Evolutionary conservation across 2,329 filamentous ascomycete genomes (phyloP).

Genomic region (Arthrobotrys musiformis): DNA sequence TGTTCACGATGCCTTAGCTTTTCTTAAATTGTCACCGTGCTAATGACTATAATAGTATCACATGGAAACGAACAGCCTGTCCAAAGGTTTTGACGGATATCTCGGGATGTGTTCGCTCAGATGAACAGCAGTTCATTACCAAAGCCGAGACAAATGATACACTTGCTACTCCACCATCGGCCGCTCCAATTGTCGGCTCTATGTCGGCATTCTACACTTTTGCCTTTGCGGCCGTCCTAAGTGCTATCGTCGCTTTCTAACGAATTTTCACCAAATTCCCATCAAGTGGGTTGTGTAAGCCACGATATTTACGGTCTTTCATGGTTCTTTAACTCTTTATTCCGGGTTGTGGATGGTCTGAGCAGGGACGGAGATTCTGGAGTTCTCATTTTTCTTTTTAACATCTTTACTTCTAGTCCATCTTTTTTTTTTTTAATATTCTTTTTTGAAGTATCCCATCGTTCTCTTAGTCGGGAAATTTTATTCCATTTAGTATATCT

Average conservation of each 20-base stretch:
- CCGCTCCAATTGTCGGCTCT: constrained; percentile 25
- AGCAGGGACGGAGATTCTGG: neutral
- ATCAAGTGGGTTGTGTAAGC: neutral
- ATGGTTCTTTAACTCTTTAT: neutral
- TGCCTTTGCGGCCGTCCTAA: constrained; percentile 16
- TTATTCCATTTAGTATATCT: neutral
- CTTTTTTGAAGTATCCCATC: neutral
- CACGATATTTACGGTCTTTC: constrained; percentile 18
- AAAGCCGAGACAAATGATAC: constrained; percentile 33
- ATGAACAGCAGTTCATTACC: constrained; percentile 33
- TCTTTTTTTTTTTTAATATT: constrained; percentile 21
- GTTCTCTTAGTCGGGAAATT: neutral
- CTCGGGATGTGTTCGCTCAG: constrained; percentile 30
- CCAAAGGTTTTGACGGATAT: constrained; percentile 39
- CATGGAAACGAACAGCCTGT: constrained; percentile 42
- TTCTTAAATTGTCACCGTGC: neutral
- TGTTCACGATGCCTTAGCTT: neutral
- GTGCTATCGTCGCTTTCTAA: constrained; percentile 26
- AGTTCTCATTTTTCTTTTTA: neutral
- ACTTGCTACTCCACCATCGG: constrained; percentile 27
- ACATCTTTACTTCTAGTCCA: neutral
- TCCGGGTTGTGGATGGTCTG: neutral
- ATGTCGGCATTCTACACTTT: constrained; percentile 29
- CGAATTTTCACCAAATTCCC: neutral
- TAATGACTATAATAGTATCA: constrained; percentile 17